Evolutionary conservation across 129 eudicot species (phyloP).

Genomic region (Mikania micrantha): DNA sequence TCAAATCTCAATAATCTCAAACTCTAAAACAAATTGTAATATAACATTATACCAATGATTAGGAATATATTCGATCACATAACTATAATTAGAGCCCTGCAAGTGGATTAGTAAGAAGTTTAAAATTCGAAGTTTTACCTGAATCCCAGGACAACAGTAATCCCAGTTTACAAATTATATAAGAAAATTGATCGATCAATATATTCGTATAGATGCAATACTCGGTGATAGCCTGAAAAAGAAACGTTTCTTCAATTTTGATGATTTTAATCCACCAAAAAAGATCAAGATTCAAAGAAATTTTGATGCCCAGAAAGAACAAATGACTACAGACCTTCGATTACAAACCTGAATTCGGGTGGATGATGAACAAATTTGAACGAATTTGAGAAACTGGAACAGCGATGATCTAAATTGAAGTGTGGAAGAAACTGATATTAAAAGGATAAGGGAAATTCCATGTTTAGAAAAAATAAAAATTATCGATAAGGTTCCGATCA

Average conservation of each 20-base stretch:
- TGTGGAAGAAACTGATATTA: constrained; percentile 2
- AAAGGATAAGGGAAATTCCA: constrained; percentile 4
- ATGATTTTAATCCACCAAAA: not conserved
- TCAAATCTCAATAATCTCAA: constrained; percentile 20
- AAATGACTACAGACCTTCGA: not conserved
- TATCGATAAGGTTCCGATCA: not conserved
- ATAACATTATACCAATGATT: not conserved
- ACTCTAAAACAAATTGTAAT: not conserved
- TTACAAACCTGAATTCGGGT: constrained; percentile 23
- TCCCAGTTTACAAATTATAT: not conserved
- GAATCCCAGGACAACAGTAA: not conserved
- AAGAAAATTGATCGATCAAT: not conserved
- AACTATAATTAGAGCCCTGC: not conserved
- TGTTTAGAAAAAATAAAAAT: not conserved
- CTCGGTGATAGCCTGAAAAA: not conserved
- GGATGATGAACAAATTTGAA: not conserved
- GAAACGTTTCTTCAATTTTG: constrained; percentile 4
- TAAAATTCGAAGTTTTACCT: not conserved
- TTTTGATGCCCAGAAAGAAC: not conserved
- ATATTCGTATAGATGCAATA: not conserved
- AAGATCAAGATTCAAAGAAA: not conserved
- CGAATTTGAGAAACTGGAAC: constrained; percentile 6
- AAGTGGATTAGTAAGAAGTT: not conserved
- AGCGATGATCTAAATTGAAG: constrained; percentile 2
- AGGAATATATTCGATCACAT: not conserved